These are phyloP conservation scores for Epichloe uncinata DNA, from an alignment of 2,329 filamentous ascomycete genomes.

Conservation along the genomic window DNA sequence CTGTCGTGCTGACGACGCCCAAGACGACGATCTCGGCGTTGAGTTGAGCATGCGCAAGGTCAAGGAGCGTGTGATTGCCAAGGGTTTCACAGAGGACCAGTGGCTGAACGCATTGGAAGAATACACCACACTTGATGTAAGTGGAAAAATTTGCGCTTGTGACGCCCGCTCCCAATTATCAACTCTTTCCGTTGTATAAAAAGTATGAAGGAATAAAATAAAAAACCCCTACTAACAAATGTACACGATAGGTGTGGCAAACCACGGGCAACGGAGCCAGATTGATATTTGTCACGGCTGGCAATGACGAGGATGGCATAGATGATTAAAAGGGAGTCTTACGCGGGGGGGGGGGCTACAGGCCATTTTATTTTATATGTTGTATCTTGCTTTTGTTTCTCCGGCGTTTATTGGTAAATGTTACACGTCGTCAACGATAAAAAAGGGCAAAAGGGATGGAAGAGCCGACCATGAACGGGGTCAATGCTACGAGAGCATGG, in stretches of 20 bases:
- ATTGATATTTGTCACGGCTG: constrained; percentile 55
- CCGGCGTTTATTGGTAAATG: too few species aligned
- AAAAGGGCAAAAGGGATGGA: background rate
- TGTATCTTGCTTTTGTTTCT: background rate
- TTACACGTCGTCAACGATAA: too few species aligned
- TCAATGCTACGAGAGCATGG: background rate
- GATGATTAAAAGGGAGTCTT: constrained; percentile 17
- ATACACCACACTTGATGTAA: constrained; percentile 79
- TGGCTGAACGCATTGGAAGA: constrained; percentile 77
- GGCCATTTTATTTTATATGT: constrained; percentile 7
- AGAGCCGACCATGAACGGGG: background rate
- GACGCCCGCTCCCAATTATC: too few species aligned
- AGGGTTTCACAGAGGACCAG: constrained; percentile 93
- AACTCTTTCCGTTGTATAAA: too few species aligned
- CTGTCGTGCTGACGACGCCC: constrained; percentile 59
- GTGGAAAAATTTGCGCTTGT: constrained; percentile 18
- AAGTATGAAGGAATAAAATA: too few species aligned
- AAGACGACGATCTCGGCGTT: constrained; percentile 36
- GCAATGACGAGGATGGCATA: constrained; percentile 39
- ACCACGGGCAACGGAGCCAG: constrained; percentile 56
- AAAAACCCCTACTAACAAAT: constrained; percentile 21
- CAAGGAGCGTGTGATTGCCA: constrained; percentile 81
- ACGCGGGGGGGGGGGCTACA: too few species aligned
- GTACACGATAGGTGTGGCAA: constrained; percentile 55
- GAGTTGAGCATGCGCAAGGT: constrained; percentile 84